Base-by-base conservation (phyloP, 2,329 filamentous ascomycete genomes). In the Microcera coccophila region DNA sequence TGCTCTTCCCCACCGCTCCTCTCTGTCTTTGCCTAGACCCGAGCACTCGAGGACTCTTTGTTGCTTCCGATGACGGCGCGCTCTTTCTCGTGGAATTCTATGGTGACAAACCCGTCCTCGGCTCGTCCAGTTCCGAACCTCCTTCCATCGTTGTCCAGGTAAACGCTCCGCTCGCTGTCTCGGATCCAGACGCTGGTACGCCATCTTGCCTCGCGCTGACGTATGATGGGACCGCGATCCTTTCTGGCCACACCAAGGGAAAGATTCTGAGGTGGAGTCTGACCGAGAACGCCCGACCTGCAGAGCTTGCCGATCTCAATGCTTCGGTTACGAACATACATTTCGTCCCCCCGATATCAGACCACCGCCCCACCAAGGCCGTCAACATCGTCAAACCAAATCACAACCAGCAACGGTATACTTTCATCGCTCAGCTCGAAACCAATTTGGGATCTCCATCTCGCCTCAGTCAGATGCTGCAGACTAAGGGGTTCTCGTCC, bases 221-320 rank as follows among this genome's bases (percentile, higher is more conserved):
- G 59, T 90, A 93, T 64, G 91, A 96, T 62, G 87, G 88, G 19
- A 90, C 84, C 33, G 78, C 75, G 7, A 70, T 96, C 17, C 66
- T 95, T 19, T 90, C 90, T 3, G 90, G 90, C 5, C 90, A 97
- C 59, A 71, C 78, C 15, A 85, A 78, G 54, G 91, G 91, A 38
- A 87, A 86, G 58, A 76, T 96, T 31, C 70, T 88, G 22, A 75
- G 78, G 41, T 97, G 91, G 91, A 87, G 88, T 61, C 75, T 91
- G 19, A 81, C 81, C 28, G 82, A 83, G 52, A 79, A 80, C 46
- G 81, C 79, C 45, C 84, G 86, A 48, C 76, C 79, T 2, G 78
- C 81, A 3, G 81, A 84, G 39, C 59, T 91, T 36, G 74, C 79
- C 2, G 85, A 85, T 45, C 75, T 94, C 44, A 89, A 89, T 41